A percentile compares a stretch with the other conserved stretches of the same genome.
These are phyloP conservation scores for Chlamydomonas eustigma DNA, from an alignment of 139 green algal genomes.

Conservation along the genomic window DNA sequence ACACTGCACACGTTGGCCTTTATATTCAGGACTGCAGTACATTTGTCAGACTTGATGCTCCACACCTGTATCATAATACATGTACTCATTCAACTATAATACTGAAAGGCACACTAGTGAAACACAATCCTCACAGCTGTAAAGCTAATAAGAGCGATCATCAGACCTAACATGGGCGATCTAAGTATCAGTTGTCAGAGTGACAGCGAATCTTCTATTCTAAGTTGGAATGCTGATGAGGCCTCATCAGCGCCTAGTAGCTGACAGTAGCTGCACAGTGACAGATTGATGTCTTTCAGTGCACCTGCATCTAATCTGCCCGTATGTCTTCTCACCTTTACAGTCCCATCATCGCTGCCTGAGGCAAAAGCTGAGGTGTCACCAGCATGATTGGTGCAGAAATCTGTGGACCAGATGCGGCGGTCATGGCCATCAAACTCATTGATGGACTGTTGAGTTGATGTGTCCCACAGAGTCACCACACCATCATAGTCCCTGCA, in stretches of 20 bases:
- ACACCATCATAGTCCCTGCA: constrained; percentile 77
- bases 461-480: constrained; percentile 65
- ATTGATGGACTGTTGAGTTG: background rate
- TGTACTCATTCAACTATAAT: too few species aligned
- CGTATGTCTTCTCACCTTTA: constrained; percentile 60
- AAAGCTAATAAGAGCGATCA: too few species aligned
- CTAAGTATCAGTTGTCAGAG: too few species aligned
- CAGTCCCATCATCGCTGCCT: constrained; percentile 81
- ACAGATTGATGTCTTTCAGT: too few species aligned
- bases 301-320: too few species aligned
- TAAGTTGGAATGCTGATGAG: too few species aligned
- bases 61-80: constrained; percentile 31
- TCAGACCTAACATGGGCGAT: too few species aligned
- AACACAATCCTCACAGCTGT: too few species aligned
- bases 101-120: too few species aligned
- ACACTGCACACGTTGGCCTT: constrained; percentile 87
- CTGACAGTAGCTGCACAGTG: too few species aligned
- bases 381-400: constrained; percentile 22
- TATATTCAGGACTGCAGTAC: constrained; percentile 47
- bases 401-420: constrained; percentile 86
- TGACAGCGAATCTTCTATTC: too few species aligned
- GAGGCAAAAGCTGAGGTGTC: constrained; percentile 47
- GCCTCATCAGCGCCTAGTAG: too few species aligned
- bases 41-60: background rate
- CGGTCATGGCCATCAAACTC: constrained; percentile 70